These are phyloP conservation scores for Endothia cerciana DNA, from an alignment of 2,329 filamentous ascomycete species.

Conservation along the genomic window DNA sequence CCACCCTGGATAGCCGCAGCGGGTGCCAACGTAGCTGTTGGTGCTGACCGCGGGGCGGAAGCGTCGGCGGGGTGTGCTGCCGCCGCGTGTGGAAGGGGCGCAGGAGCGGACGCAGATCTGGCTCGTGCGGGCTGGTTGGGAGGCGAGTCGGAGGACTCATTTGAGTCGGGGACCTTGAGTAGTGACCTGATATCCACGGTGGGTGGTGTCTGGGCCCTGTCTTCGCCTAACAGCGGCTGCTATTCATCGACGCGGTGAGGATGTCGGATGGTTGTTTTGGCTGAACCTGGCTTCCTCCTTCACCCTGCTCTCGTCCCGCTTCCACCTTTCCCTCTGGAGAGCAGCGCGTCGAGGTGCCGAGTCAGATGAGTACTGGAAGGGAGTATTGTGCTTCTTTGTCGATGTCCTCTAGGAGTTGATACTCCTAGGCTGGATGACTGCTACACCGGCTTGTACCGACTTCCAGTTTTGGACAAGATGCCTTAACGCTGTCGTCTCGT, in stretches of 20 bases:
- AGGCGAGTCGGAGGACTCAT: conserved; percentile 65
- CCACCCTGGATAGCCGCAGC: conserved; percentile 26
- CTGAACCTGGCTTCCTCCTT: conserved; percentile 9
- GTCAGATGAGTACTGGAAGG: conserved; percentile 15
- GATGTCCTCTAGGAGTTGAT: conserved; percentile 5
- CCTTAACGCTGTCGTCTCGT: background rate
- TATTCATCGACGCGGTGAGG: conserved; percentile 38
- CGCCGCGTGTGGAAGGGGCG: conserved; percentile 30
- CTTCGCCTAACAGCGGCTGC: conserved; percentile 39
- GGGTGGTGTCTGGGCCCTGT: conserved; percentile 53
- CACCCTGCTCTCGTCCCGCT: conserved; percentile 17
- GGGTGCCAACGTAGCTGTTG: conserved; percentile 25
- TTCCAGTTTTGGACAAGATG: background rate
- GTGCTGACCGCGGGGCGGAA: conserved; percentile 21
- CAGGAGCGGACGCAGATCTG: conserved; percentile 43
- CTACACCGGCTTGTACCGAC: conserved; percentile 11
- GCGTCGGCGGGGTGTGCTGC: conserved; percentile 24
- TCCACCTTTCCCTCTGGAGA: conserved; percentile 18
- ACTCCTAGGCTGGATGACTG: conserved; percentile 9
- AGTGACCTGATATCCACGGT: conserved; percentile 95
- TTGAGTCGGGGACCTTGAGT: conserved; percentile 75
- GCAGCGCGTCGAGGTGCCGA: conserved; percentile 10
- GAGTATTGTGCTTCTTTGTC: conserved; percentile 12
- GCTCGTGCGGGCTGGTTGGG: conserved; percentile 38
- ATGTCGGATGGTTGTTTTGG: conserved; percentile 6